Evolutionary conservation across 2,329 filamentous ascomycete species (phyloP), one percentile per base, ranked within the genome.

Genomic region (Xylariaceae sp.): DNA sequence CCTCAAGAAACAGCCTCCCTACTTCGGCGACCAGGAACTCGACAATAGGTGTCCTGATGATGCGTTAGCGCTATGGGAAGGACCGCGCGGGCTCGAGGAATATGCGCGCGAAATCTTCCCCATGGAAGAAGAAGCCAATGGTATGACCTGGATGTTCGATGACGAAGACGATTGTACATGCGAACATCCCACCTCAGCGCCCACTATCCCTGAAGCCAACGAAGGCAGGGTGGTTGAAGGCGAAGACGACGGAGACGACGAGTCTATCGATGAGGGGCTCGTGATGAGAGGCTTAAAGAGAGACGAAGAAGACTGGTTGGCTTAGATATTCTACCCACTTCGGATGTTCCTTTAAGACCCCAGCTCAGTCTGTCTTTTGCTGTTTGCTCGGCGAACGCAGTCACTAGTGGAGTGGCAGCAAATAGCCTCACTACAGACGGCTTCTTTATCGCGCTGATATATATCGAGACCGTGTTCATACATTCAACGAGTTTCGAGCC

Each of bases 21-120:
- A 88, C 68, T 88, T 88, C 70, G 86, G 84, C 47, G 80, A 84
- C 63, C 67, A 70, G 2, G 77, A 76, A 48, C 75, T 89, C 21
- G 86, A 88, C 63, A 74, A 74, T 2, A 85, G 82, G 63, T 90
- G 90, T 63, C 92, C 92, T 0, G 82, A 83, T 7, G 87, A 92
- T 65, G 91, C 93, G 1, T 79, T 94, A 60, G 83, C 89, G 66
- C 78, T 99, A 21, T 98, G 95, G 95, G 91, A 96, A 71, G 95
- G 92, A 3, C 92, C 92, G 65, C 83, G 95, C 52, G 90, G 91
- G 26, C 83, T 98, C 65, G 92, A 97, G 71, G 95, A 98, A 75
- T 99, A 98, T 73, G 94, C 94, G 1, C 83, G 90, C 45, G 95
- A 98, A 73, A 92, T 96, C 24, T 98, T 98, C 68, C 91, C 92